Evolutionary conservation across 495 filamentous ascomycete genomes (phyloP).

Genomic region (Tuber brumale): DNA sequence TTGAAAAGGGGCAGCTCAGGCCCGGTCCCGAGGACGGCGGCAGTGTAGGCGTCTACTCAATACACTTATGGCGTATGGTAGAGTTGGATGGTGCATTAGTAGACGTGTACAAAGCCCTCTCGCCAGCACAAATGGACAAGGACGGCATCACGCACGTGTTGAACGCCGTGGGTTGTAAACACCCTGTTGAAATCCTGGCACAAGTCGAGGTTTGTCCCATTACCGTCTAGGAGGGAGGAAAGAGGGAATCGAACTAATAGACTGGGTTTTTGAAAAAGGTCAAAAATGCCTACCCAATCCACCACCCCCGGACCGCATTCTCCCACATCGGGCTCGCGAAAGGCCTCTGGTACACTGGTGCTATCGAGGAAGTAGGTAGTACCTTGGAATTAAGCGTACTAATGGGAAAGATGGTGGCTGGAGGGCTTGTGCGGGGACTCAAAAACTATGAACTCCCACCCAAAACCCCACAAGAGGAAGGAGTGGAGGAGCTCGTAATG

Average conservation of each 20-base stretch:
- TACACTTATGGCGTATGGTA: slow-evolving; percentile 74
- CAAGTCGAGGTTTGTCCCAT: slow-evolving; percentile 49
- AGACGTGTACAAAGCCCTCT: background rate
- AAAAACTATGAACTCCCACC: slow-evolving; percentile 27
- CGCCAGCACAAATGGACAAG: background rate
- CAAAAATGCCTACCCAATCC: slow-evolving; percentile 67
- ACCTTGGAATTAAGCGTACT: slow-evolving; percentile 91
- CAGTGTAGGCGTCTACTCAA: slow-evolving; percentile 73
- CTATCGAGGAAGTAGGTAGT: slow-evolving; percentile 89
- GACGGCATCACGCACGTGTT: slow-evolving; percentile 17
- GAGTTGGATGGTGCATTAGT: background rate
- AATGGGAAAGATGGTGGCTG: slow-evolving; percentile 91
- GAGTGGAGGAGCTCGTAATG: background rate
- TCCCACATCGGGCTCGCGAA: slow-evolving; percentile 64
- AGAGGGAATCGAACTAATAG: background rate
- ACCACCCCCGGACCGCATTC: slow-evolving; percentile 74
- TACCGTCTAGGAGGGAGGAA: background rate
- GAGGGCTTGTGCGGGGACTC: slow-evolving; percentile 52
- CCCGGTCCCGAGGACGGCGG: slow-evolving; percentile 55
- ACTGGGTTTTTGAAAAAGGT: slow-evolving; percentile 48
- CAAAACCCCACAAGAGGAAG: background rate
- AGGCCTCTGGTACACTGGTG: slow-evolving; percentile 80
- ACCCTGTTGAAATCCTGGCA: slow-evolving; percentile 53
- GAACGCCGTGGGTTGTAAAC: slow-evolving; percentile 8
- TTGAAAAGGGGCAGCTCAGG: slow-evolving; percentile 41